A percentile compares a stretch with the other conserved stretches of the same genome.
These are phyloP conservation scores for Scenedesmus sp. DNA, from an alignment of 163 green algal genomes.

Conservation along the genomic window DNA sequence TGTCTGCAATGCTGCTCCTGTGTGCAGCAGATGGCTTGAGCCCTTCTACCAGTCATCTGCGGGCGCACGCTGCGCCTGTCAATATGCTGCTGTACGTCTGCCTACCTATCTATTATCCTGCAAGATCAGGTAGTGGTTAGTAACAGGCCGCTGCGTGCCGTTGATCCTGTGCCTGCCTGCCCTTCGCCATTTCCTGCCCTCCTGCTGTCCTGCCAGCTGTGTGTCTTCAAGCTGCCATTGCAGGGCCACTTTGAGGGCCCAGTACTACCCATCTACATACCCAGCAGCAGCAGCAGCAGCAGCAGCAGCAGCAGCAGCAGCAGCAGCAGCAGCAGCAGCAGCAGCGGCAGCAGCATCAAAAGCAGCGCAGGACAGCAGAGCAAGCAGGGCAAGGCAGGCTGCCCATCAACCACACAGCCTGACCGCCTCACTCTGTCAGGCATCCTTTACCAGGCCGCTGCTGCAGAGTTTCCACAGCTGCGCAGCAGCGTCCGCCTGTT, in stretches of 20 bases:
- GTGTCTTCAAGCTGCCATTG: not conserved
- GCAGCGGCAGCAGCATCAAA: not conserved
- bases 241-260: not conserved
- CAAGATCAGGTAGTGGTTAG: too few relatives aligned
- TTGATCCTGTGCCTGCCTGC: not conserved
- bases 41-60: not conserved
- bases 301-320: not conserved
- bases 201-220: not conserved
- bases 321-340: not conserved
- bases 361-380: not conserved
- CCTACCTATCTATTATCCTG: too few relatives aligned
- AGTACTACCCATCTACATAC: not conserved
- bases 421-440: not conserved
- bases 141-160: not conserved
- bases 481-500: not conserved
- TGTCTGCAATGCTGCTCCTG: not conserved
- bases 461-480: not conserved
- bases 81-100: too few relatives aligned
- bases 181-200: not conserved
- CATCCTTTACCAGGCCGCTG: not conserved
- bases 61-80: too few relatives aligned
- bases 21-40: not conserved
- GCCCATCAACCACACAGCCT: not conserved
- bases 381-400: not conserved
- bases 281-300: not conserved